Conservation (phyloP, 2,329 filamentous ascomycete species). For the Colletotrichum lini region DNA sequence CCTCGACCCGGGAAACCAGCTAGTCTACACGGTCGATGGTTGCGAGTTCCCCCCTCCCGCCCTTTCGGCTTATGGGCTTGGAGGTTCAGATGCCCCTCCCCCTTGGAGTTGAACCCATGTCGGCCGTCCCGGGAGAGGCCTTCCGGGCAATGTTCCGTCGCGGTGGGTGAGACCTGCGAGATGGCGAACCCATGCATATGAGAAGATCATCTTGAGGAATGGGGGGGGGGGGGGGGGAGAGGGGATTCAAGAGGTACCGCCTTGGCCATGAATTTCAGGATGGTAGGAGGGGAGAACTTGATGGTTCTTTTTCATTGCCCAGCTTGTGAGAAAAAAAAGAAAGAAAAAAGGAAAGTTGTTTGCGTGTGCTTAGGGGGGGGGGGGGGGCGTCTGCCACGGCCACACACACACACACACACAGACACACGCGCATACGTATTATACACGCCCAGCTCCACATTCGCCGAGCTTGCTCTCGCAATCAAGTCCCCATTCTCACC, state of each 20-base stretch:
- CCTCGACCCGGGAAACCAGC: slow-evolving; percentile 5
- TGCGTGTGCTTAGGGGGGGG: too few relatives aligned
- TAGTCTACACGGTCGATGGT: slow-evolving; percentile 7
- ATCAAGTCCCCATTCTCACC: background rate
- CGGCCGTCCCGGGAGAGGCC: slow-evolving; percentile 26
- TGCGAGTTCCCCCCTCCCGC: background rate
- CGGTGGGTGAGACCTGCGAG: slow-evolving; percentile 6
- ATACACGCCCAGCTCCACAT: background rate
- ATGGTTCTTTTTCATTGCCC: slow-evolving; percentile 7
- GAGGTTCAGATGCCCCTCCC: background rate
- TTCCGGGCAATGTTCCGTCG: slow-evolving; percentile 29
- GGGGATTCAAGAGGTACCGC: too few relatives aligned
- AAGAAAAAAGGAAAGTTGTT: too few relatives aligned
- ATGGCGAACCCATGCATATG: background rate
- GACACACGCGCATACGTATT: too few relatives aligned
- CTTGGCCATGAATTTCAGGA: too few relatives aligned
- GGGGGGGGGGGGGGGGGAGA: background rate
- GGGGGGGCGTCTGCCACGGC: background rate
- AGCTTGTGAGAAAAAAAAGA: background rate
- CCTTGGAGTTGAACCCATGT: slow-evolving; percentile 2
- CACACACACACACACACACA: background rate
- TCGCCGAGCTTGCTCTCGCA: background rate
- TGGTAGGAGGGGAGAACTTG: too few relatives aligned
- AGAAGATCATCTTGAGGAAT: slow-evolving; percentile 21
- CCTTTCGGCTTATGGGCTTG: background rate